Evolutionary conservation across 2,329 filamentous ascomycete species (phyloP).

Genomic region (Gaeumannomyces sp.): DNA sequence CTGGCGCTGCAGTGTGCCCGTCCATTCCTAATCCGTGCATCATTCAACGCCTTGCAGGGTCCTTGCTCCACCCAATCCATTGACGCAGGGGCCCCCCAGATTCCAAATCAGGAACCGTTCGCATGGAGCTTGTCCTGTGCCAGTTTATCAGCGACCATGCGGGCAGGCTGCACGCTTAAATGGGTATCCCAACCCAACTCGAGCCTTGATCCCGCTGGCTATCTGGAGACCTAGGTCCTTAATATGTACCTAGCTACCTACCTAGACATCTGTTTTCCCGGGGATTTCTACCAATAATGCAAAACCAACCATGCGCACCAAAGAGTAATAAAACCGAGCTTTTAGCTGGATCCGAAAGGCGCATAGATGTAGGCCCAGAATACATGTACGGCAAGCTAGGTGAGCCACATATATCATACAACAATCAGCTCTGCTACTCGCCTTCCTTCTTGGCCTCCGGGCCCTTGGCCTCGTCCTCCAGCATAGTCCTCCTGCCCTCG

Average conservation of each 20-base stretch:
- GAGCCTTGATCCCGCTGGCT: not conserved
- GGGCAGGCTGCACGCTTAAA: not conserved
- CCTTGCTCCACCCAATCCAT: not conserved
- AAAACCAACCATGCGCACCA: not conserved
- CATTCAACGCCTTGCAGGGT: not conserved
- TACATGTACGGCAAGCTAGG: too few species aligned
- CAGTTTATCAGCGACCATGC: too few species aligned
- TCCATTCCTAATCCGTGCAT: too few species aligned
- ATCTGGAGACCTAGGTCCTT: not conserved
- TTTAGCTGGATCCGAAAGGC: not conserved
- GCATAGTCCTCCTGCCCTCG: conserved; percentile 71
- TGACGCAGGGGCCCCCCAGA: not conserved
- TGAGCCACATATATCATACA: not conserved
- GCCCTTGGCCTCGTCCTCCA: conserved; percentile 63
- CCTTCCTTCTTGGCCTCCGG: conserved; percentile 23
- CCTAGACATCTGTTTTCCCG: not conserved
- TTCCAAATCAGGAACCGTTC: not conserved
- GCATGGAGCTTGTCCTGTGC: not conserved
- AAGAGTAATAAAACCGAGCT: not conserved
- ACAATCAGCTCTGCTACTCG: conserved; percentile 18
- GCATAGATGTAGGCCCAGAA: too few species aligned
- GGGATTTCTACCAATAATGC: not conserved
- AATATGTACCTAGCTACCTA: too few species aligned
- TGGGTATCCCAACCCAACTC: not conserved
- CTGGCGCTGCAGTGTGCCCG: not conserved